These are phyloP conservation scores for Metschnikowia koreensis DNA, from an alignment of 805 yeast genomes.

Conservation along the genomic window DNA sequence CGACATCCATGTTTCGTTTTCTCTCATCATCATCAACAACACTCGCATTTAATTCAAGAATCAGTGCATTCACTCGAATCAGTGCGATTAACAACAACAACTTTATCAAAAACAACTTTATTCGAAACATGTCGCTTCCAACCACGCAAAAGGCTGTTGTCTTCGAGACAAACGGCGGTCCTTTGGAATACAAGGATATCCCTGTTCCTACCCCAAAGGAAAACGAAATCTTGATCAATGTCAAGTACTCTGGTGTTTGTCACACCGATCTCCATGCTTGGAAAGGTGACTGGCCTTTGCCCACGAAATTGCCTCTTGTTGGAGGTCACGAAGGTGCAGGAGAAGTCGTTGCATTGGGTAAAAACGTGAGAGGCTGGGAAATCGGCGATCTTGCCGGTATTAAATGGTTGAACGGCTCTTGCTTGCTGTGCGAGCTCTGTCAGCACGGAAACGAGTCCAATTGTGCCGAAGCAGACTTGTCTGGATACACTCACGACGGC, in stretches of 20 bases:
- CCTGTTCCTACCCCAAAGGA: conserved; percentile 44
- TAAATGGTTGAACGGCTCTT: conserved; percentile 48
- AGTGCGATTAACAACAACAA: too few relatives aligned
- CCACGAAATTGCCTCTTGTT: conserved; percentile 44
- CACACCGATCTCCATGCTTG: conserved; percentile 49
- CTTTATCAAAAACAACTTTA: too few relatives aligned
- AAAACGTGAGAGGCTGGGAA: conserved; percentile 42
- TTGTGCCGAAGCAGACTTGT: conserved; percentile 64
- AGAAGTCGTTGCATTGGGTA: conserved; percentile 43
- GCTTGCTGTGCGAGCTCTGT: conserved; percentile 43
- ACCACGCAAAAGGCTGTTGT: conserved; percentile 43
- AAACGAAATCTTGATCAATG: conserved; percentile 41
- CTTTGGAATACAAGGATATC: conserved; percentile 36
- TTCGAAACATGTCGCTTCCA: conserved; percentile 27
- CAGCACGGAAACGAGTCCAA: conserved; percentile 44
- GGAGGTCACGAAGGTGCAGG: conserved; percentile 53
- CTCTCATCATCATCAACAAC: neutral
- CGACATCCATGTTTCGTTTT: neutral
- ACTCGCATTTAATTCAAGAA: conserved; percentile 5
- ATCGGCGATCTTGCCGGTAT: conserved; percentile 45
- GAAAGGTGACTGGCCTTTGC: conserved; percentile 49
- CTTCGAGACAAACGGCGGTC: conserved; percentile 43
- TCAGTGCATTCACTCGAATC: neutral
- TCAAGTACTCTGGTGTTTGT: conserved; percentile 47
- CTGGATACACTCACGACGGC: conserved; percentile 76